Conservation (phyloP, 108 stramenopile genomes). For the Cyclotella sp. region DNA sequence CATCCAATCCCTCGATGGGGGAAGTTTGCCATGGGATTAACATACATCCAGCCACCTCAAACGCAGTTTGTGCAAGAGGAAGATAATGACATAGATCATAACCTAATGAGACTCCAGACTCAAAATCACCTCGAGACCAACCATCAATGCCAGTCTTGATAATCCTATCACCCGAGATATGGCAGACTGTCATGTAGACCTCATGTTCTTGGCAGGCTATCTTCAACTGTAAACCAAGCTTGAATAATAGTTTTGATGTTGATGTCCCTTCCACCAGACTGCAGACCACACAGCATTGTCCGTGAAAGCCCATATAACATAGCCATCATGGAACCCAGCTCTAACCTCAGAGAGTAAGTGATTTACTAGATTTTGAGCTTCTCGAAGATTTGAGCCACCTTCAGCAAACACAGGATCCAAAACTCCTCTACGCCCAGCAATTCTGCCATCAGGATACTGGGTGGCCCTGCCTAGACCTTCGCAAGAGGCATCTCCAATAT, state of each 20-base stretch:
- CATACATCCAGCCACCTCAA: background rate
- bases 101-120: slow-evolving; percentile 13
- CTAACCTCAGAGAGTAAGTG: background rate
- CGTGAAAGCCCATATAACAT: slow-evolving; percentile 11
- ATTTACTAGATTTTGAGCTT: background rate
- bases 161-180: slow-evolving; percentile 37
- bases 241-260: slow-evolving; percentile 6
- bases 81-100: slow-evolving; percentile 6
- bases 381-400: slow-evolving; percentile 15
- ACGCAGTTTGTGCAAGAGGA: background rate
- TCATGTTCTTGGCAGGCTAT: slow-evolving; percentile 4
- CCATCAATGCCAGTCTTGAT: slow-evolving; percentile 28
- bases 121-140: slow-evolving; percentile 24
- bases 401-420: background rate
- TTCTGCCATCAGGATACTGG: too few relatives aligned
- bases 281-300: slow-evolving; percentile 14
- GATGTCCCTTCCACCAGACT: slow-evolving; percentile 16
- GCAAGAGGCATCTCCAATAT: too few relatives aligned
- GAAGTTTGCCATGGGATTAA: too few relatives aligned
- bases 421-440: too few relatives aligned
- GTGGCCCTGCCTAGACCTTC: too few relatives aligned
- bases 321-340: slow-evolving; percentile 6
- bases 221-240: background rate
- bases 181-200: slow-evolving; percentile 17
- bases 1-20: background rate